These are phyloP conservation scores for Colletotrichum acutatum DNA, from an alignment of 2,329 filamentous ascomycete genomes.

Conservation along the genomic window DNA sequence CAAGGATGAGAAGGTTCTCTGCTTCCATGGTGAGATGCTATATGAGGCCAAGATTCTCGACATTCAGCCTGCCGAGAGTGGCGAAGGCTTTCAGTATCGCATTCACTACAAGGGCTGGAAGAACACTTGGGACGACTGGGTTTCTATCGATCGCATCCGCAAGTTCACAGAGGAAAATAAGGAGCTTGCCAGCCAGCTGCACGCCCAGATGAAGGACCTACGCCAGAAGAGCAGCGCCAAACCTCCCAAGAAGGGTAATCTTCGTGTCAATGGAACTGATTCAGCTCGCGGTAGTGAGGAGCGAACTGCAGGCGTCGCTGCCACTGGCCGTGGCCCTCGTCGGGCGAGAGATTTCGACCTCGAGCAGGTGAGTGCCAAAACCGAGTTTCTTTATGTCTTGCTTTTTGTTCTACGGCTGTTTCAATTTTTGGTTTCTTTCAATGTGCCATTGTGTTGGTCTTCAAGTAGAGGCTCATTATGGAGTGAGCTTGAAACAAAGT, in stretches of 20 bases:
- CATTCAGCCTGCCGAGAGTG: slow-evolving; percentile 75
- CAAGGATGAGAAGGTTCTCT: slow-evolving; percentile 94
- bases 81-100: slow-evolving; percentile 81
- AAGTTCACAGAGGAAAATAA: slow-evolving; percentile 97
- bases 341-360: slow-evolving; percentile 84
- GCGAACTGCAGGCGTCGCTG: slow-evolving; percentile 70
- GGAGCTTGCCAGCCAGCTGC: slow-evolving; percentile 81
- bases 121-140: slow-evolving; percentile 99
- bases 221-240: slow-evolving; percentile 62
- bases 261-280: slow-evolving; percentile 62
- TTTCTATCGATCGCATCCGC: slow-evolving; percentile 89
- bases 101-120: slow-evolving; percentile 99
- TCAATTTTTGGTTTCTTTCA: neutral
- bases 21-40: slow-evolving; percentile 96
- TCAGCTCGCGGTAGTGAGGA: slow-evolving; percentile 83
- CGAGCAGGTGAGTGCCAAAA: slow-evolving; percentile 74
- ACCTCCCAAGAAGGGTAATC: slow-evolving; percentile 61
- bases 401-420: slow-evolving; percentile 32
- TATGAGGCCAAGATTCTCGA: slow-evolving; percentile 98
- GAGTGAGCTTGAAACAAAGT: slow-evolving; percentile 6
- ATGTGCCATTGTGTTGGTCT: neutral
- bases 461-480: neutral
- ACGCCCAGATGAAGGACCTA: slow-evolving; percentile 73
- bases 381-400: slow-evolving; percentile 36
- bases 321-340: slow-evolving; percentile 75